phyloP scores from a whole-genome alignment of 2,329 filamentous ascomycete species.

The Penicillium glabrum region DNA sequence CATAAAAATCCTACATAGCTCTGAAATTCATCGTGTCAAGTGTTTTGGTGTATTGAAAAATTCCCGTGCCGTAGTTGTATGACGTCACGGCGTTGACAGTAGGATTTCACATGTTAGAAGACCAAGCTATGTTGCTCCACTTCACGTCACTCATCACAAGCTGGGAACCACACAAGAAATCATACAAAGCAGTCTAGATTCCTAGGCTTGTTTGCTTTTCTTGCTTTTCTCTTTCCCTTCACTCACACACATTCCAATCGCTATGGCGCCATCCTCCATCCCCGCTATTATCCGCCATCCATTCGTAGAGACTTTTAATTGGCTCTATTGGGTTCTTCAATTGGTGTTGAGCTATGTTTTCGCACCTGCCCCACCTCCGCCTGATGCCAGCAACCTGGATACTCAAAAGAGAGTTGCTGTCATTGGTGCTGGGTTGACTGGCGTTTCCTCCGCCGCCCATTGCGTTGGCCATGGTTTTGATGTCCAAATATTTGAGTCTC shows the following conservation, averaged over 20 bases:
- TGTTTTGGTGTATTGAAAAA: too few species aligned
- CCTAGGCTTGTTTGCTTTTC: not conserved
- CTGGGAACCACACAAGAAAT: too few species aligned
- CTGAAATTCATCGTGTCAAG: too few species aligned
- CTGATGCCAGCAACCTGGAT: too few species aligned
- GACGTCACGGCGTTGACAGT: too few species aligned
- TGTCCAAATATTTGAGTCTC: conserved; percentile 74
- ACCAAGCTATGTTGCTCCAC: too few species aligned
- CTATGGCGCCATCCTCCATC: conserved; percentile 22
- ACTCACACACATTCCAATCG: not conserved
- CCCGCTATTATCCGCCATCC: conserved; percentile 27
- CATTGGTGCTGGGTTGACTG: conserved; percentile 71
- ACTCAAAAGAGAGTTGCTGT: conserved; percentile 54
- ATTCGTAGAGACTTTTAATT: conserved; percentile 30
- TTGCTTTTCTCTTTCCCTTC: not conserved
- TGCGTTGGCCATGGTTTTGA: conserved; percentile 85
- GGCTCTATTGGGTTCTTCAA: conserved; percentile 33
- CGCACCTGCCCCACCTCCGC: conserved; percentile 64
- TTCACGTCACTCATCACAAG: too few species aligned
- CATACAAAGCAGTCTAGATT: not conserved
- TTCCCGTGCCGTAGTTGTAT: too few species aligned
- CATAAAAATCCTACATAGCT: too few species aligned
- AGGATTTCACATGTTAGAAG: too few species aligned
- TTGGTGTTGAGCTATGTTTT: conserved; percentile 50
- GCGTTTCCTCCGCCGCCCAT: conserved; percentile 75